Conservation (phyloP, 352 stramenopile genomes). For the Phytophthora tentaculata region DNA sequence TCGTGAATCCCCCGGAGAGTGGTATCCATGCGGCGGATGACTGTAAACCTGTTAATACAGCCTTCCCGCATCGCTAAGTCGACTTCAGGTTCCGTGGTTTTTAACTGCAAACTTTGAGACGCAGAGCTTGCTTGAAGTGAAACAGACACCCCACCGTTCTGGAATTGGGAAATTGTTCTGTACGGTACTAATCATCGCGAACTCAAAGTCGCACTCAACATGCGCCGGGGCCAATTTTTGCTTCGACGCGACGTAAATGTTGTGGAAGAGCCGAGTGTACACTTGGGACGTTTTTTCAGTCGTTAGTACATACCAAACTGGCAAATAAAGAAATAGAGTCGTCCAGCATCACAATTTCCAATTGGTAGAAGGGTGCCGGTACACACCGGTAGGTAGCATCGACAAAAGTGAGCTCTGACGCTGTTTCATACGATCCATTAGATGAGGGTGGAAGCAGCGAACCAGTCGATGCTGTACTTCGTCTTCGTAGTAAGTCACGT, state of each 20-base stretch:
- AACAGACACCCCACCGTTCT: too few relatives aligned
- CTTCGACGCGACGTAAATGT: slow-evolving; percentile 5
- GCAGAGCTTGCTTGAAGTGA: too few relatives aligned
- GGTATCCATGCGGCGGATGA: slow-evolving; percentile 4
- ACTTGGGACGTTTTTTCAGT: slow-evolving; percentile 6
- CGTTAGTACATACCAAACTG: background rate
- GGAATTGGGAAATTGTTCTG: too few relatives aligned
- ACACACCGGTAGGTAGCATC: slow-evolving; percentile 15
- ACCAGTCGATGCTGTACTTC: slow-evolving; percentile 10
- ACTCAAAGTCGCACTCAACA: slow-evolving; percentile 14
- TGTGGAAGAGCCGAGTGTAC: background rate
- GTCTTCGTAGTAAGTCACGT: slow-evolving; percentile 16
- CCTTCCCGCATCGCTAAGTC: too few relatives aligned
- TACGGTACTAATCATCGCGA: slow-evolving; percentile 14
- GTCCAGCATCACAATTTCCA: slow-evolving; percentile 5
- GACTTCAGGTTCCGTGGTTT: too few relatives aligned
- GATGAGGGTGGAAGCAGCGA: background rate
- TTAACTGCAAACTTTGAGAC: too few relatives aligned
- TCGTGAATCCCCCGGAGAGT: background rate
- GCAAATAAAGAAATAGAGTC: slow-evolving; percentile 15
- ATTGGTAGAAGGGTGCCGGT: slow-evolving; percentile 10
- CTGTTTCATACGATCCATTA: background rate
- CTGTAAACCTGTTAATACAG: background rate
- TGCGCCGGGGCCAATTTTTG: background rate
- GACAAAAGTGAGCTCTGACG: slow-evolving; percentile 1